Conservation (phyloP, 2,329 filamentous ascomycete species). For the Aspergillus alliaceus region DNA sequence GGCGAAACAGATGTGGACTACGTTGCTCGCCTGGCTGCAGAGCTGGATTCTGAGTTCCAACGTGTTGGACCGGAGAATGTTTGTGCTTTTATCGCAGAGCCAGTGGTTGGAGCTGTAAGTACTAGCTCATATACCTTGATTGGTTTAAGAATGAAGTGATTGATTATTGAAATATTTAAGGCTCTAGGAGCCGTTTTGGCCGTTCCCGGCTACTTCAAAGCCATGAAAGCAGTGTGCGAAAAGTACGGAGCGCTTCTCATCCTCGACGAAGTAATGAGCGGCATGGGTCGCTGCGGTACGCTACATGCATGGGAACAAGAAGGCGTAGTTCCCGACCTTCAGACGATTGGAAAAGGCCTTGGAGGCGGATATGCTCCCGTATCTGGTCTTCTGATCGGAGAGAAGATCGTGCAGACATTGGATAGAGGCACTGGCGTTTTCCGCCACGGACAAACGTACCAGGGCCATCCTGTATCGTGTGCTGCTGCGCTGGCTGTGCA, state of each 20-base stretch:
- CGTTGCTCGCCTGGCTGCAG: conserved; percentile 58
- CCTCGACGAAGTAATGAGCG: conserved; percentile 74
- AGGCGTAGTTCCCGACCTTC: conserved; percentile 58
- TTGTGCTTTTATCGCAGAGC: conserved; percentile 71
- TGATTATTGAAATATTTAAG: conserved; percentile 38
- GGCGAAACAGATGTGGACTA: conserved; percentile 61
- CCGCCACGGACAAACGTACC: conserved; percentile 62
- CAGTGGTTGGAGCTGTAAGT: conserved; percentile 68
- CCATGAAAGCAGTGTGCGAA: conserved; percentile 67
- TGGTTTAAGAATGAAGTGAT: too few relatives aligned
- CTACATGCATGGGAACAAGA: conserved; percentile 62
- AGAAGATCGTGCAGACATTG: conserved; percentile 51
- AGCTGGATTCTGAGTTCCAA: conserved; percentile 68
- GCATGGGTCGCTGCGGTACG: conserved; percentile 59
- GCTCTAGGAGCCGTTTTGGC: conserved; percentile 69
- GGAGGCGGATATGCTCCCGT: conserved; percentile 58
- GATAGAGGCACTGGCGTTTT: conserved; percentile 51
- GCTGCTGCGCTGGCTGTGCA: conserved; percentile 62
- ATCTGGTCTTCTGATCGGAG: conserved; percentile 55
- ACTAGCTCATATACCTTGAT: too few relatives aligned
- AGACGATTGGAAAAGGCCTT: conserved; percentile 61
- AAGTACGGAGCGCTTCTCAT: conserved; percentile 73
- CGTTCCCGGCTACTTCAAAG: conserved; percentile 67
- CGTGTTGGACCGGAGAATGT: conserved; percentile 64
- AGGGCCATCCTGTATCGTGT: conserved; percentile 58